phyloP scores from a whole-genome alignment of 1,139 yeast genomes.

The Barnettozyma hawaiiensis region DNA sequence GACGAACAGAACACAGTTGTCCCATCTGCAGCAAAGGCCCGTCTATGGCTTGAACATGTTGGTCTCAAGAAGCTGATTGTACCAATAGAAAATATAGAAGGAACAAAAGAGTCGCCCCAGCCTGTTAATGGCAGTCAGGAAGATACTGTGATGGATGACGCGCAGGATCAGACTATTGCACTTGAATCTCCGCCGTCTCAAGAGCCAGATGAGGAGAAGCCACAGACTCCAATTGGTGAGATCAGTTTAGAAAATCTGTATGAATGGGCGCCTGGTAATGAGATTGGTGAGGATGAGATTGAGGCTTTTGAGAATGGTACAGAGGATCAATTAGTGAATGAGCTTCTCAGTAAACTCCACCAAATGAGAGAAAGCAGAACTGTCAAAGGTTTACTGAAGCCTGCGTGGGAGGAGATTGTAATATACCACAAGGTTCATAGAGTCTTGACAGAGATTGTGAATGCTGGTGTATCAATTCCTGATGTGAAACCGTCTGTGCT shows the following conservation, averaged over 20 bases:
- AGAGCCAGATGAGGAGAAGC: slow-evolving; percentile 5
- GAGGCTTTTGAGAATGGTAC: slow-evolving; percentile 41
- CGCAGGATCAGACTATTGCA: background rate
- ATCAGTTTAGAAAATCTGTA: slow-evolving; percentile 45
- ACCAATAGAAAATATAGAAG: slow-evolving; percentile 12
- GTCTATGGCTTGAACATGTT: slow-evolving; percentile 74
- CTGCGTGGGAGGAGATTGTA: slow-evolving; percentile 42
- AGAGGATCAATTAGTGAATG: slow-evolving; percentile 52
- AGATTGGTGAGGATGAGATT: slow-evolving; percentile 48
- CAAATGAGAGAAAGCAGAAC: slow-evolving; percentile 57
- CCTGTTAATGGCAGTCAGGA: slow-evolving; percentile 1
- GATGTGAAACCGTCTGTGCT: slow-evolving; percentile 25
- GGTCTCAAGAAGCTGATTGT: slow-evolving; percentile 50
- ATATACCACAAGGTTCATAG: slow-evolving; percentile 47
- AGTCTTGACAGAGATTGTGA: slow-evolving; percentile 41
- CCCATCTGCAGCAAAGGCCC: slow-evolving; percentile 55
- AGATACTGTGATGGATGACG: background rate
- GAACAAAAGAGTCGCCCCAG: background rate
- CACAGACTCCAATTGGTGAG: slow-evolving; percentile 10
- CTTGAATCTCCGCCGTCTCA: background rate
- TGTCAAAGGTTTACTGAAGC: slow-evolving; percentile 34
- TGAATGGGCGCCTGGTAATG: slow-evolving; percentile 49
- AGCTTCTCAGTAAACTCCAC: slow-evolving; percentile 52
- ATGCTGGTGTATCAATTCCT: slow-evolving; percentile 26
- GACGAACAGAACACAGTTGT: slow-evolving; percentile 71